These are phyloP conservation scores for Cicer yamashitae DNA, from an alignment of 306 rosid genomes.

Conservation along the genomic window DNA sequence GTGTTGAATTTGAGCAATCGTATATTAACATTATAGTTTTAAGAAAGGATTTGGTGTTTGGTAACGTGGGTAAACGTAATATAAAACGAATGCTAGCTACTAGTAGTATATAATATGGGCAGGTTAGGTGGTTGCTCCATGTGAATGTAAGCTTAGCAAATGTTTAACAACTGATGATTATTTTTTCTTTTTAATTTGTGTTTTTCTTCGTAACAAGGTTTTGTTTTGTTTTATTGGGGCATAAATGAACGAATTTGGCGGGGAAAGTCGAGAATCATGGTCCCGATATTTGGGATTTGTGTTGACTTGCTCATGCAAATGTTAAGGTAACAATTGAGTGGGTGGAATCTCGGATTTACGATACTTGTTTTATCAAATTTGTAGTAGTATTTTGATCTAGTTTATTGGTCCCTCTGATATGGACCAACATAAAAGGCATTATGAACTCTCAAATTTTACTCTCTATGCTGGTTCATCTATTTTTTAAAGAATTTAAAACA, in stretches of 20 bases:
- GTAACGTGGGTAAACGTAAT: conserved; percentile 33
- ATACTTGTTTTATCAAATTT: background rate
- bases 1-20: conserved; percentile 33
- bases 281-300: conserved; percentile 42
- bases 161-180: background rate
- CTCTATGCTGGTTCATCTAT: too few species aligned
- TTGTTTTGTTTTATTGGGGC: conserved; percentile 23
- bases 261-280: conserved; percentile 29
- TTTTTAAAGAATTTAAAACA: too few species aligned
- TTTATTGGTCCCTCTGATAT: too few species aligned
- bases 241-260: background rate
- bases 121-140: conserved; percentile 46
- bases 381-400: too few species aligned
- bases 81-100: background rate
- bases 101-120: conserved; percentile 28
- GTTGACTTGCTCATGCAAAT: conserved; percentile 19
- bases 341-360: background rate
- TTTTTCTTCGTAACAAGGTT: background rate
- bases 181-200: background rate
- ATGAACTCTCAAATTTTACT: too few species aligned
- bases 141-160: conserved; percentile 47
- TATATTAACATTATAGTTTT: background rate
- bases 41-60: conserved; percentile 44
- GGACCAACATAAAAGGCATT: too few species aligned
- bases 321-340: background rate